A percentile compares a stretch with the other conserved stretches of the same genome.
phyloP scores from a whole-genome alignment of 2,329 filamentous ascomycete species.

The Xylaria sp. region DNA sequence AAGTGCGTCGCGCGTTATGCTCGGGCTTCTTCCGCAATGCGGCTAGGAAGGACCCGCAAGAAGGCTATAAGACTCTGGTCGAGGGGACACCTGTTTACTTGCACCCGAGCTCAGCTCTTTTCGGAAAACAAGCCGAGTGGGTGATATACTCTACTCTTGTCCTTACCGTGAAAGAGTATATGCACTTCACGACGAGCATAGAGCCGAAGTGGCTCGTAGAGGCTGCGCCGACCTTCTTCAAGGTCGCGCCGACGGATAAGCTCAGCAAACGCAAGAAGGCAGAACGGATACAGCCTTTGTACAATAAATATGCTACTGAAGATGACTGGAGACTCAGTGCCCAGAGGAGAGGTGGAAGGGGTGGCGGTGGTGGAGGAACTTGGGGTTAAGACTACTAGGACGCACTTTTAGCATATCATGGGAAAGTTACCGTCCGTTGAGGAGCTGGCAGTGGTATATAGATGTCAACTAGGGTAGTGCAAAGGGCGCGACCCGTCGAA shows the following conservation, averaged over 20 bases:
- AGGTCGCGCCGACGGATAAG: constrained; percentile 87
- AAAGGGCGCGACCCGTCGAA: not conserved
- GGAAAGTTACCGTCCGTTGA: not conserved
- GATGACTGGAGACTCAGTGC: constrained; percentile 95
- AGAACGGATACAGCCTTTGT: constrained; percentile 93
- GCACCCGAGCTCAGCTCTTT: constrained; percentile 90
- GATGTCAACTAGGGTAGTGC: not conserved
- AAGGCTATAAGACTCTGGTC: constrained; percentile 97
- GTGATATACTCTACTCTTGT: constrained; percentile 94
- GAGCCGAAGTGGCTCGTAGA: constrained; percentile 96
- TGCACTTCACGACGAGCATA: constrained; percentile 93
- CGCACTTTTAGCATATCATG: not conserved
- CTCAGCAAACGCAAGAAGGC: constrained; percentile 92
- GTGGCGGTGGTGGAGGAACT: constrained; percentile 86
- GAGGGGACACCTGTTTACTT: constrained; percentile 95
- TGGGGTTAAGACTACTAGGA: constrained; percentile 75
- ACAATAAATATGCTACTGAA: constrained; percentile 90
- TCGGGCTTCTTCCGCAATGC: constrained; percentile 95
- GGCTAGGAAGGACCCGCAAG: constrained; percentile 92
- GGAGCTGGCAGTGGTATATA: constrained; percentile 7
- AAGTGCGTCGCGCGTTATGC: constrained; percentile 89
- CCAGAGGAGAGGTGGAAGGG: constrained; percentile 84
- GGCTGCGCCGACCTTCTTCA: constrained; percentile 98
- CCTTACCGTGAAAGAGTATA: constrained; percentile 96
- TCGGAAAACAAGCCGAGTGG: constrained; percentile 95